A percentile compares a stretch with the other conserved stretches of the same genome.
phyloP scores from a whole-genome alignment of 208 protist genomes.

The Acanthamoeba castellanii region DNA sequence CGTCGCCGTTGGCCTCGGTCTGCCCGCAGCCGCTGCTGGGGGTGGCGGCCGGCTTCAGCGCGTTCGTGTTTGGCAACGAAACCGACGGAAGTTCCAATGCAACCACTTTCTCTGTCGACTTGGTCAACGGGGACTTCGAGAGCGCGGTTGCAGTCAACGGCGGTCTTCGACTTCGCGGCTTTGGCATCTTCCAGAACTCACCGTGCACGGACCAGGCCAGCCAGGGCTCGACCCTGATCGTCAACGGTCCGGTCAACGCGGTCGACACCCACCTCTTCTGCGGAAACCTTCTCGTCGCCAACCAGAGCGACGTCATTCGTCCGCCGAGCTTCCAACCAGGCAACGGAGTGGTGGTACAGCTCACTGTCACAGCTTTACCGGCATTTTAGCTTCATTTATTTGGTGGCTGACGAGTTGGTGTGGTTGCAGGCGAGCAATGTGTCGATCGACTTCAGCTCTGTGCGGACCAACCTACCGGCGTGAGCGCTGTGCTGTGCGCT shows the following conservation, averaged over 20 bases:
- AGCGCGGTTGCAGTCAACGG: not conserved
- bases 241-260: not conserved
- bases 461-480: not conserved
- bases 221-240: not conserved
- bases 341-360: not conserved
- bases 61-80: not conserved
- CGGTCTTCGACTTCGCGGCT: not conserved
- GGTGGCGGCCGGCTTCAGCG: not conserved
- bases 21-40: not conserved
- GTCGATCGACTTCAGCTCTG: not conserved
- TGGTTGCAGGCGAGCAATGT: not conserved
- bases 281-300: not conserved
- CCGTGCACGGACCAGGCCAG: not conserved
- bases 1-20: not conserved
- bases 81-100: not conserved
- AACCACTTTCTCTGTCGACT: not conserved
- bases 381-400: not conserved
- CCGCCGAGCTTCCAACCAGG: not conserved
- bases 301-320: not conserved
- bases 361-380: not conserved
- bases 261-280: not conserved
- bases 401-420: too few species aligned
- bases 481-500: not conserved
- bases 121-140: constrained; percentile 32
- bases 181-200: not conserved